Base-by-base conservation (phyloP, 225 moss, liverwort and hornwort species). In the Straminergon stramineum region DNA sequence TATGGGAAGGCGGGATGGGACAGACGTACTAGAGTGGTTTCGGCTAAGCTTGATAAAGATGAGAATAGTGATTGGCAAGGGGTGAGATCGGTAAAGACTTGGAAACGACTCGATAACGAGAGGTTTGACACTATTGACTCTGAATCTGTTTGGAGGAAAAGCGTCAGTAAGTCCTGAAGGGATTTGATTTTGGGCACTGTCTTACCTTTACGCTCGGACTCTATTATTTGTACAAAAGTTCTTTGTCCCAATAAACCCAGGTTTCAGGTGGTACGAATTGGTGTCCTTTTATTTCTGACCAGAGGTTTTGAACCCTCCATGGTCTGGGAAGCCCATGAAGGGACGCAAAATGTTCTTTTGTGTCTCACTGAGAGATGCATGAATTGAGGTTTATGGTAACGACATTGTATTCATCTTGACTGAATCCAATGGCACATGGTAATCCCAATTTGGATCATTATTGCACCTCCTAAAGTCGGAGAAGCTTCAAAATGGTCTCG, bases 1-100 rank as follows among this genome's bases (percentile, higher is more conserved):
- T 94, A 96, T 71, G 96, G 96, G 20, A 81, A 83, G 70, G 95
- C 92, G 31, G 96, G 96, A 84, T 96, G 96, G 96, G 91, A 94
- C 14, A 89, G 96, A 84, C 91, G 96, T 45, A 93, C 92, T 0
- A 87, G 96, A 76, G 95, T 96, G 45, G 94, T 95, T 48, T 90
- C 90, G 66, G 91, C 91, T 5, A 69, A 75, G 60, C 92, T 91
- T 48, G 89, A 87, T 2, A 90, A 61, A 67, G 88, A 88, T 81
- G 52, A 56, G 61, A 55, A 84, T 13, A 91, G 91, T 8, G 76
- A 60, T 31, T 94, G 67, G 75, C 91, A 88, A 84, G 93, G 91
- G 32, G 88, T 91, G 67, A 68, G 56, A 75, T 88, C 86, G 19
- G 82, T 96, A 30, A 62, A 89, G 45, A 96, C 93, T 21, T 96